Base-by-base conservation (phyloP, 352 stramenopile genomes). In the Pythium insidiosum region DNA sequence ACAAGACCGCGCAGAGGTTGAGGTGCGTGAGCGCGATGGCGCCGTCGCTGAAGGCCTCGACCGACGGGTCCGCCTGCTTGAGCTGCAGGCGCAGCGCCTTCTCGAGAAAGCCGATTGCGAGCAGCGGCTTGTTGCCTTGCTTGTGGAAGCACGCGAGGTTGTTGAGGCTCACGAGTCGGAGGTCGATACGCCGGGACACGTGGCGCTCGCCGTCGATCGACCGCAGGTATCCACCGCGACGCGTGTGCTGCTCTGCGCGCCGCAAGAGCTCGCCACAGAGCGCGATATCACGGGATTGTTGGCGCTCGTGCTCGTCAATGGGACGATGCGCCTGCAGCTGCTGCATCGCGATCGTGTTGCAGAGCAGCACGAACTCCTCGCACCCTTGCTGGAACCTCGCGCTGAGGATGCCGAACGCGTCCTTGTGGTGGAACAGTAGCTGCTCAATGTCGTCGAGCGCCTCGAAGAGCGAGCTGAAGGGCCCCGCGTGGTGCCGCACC, bases 111-210 rank as follows among this genome's bases (percentile, higher is more conserved):
- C 35, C 31, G 21, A 84, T 62, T 10, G 72, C 72, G 0, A 36
- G 46, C 15, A 76, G 47, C 0, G 72, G 66, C 51, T 68, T 75
- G 9, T 53, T 41, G 10, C 43, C 48, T 33, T 76, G 58, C 30
- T 73, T 75, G 37, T 71, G 47, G 47, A 68, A 77, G 35, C 73
- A 86, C 10, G 73, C 68, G 16, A 86, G 58, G 51, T 86, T 86
- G 47, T 86, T 86, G 53, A 86, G 63, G 10, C 59, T 71, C 25
- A 81, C 49, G 13, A 79, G 55, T 7, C 68, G 68, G 6, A 86
- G 60, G 9, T 48, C 53, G 4, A 60, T 42, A 6, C 68, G 66
- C 7, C 47, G 55, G 20, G 25, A 62, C 21, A 37, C 21, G 31
- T 73, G 56, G 2, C 47, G 18, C 19, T 38, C 18, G 21, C 50